Conservation (phyloP, 805 yeast species). For the Cyberlindnera veronae region DNA sequence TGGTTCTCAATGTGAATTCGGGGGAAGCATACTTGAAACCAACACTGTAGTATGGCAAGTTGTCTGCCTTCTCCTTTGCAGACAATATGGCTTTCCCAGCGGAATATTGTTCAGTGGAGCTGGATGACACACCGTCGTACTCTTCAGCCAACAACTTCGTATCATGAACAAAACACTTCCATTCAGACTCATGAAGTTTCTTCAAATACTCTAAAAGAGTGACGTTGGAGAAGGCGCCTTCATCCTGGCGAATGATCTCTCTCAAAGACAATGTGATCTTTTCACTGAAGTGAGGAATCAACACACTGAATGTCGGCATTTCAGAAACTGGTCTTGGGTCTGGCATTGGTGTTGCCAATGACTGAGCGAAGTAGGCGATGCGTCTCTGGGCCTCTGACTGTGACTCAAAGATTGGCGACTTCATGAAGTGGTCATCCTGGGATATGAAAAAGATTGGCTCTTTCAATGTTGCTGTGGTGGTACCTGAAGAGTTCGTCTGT, state of each 20-base stretch:
- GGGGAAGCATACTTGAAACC: slow-evolving; percentile 64
- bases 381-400: slow-evolving; percentile 80
- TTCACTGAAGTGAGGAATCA: slow-evolving; percentile 85
- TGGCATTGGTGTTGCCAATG: slow-evolving; percentile 81
- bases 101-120: slow-evolving; percentile 18
- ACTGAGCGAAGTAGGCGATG: slow-evolving; percentile 86
- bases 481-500: slow-evolving; percentile 32
- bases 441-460: slow-evolving; percentile 80
- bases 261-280: slow-evolving; percentile 71
- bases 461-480: slow-evolving; percentile 42
- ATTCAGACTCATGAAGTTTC: slow-evolving; percentile 58
- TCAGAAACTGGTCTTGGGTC: slow-evolving; percentile 60
- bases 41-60: slow-evolving; percentile 57
- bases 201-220: slow-evolving; percentile 70
- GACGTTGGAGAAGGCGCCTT: slow-evolving; percentile 49
- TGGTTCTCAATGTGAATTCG: slow-evolving; percentile 55
- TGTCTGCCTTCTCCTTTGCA: slow-evolving; percentile 35
- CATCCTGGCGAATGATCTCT: slow-evolving; percentile 74
- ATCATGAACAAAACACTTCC: slow-evolving; percentile 69
- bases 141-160: slow-evolving; percentile 56
- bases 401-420: slow-evolving; percentile 51
- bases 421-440: slow-evolving; percentile 72
- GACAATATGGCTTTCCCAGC: slow-evolving; percentile 9
- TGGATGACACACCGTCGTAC: slow-evolving; percentile 26
- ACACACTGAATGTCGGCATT: slow-evolving; percentile 80